Evolutionary conservation across 1,284 basidiomycete genomes (phyloP).

Genomic region (Boletus smithii): DNA sequence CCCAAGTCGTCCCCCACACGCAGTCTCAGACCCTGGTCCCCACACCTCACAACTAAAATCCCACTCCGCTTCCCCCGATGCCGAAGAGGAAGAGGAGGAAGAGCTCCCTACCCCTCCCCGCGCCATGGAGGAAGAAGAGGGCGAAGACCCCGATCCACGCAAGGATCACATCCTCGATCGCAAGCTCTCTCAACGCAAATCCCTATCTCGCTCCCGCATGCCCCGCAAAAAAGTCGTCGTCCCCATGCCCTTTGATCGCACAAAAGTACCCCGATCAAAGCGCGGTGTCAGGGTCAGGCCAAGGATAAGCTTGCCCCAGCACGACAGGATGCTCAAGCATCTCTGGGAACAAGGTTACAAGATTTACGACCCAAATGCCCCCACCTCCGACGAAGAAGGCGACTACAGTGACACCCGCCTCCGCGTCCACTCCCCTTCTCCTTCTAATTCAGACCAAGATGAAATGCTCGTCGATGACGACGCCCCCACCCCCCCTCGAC

Average conservation of each 20-base stretch:
- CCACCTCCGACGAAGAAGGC: conserved; percentile 25
- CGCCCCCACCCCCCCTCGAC: conserved; percentile 11
- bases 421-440: neutral
- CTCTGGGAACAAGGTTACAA: conserved; percentile 22
- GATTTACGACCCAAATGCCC: conserved; percentile 21
- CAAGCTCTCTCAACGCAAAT: conserved; percentile 10
- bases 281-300: conserved; percentile 5
- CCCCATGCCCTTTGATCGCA: conserved; percentile 20
- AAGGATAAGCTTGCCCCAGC: rapidly evolving
- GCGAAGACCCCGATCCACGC: conserved; percentile 43
- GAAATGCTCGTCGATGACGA: conserved; percentile 32
- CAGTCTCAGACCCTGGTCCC: too few species aligned
- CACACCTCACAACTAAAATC: conserved; percentile 14
- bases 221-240: conserved; percentile 17
- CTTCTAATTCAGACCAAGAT: conserved; percentile 28
- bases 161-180: conserved; percentile 34
- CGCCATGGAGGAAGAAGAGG: conserved; percentile 64
- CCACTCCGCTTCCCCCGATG: conserved; percentile 32
- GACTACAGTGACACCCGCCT: neutral
- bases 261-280: conserved; percentile 22
- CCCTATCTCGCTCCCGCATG: neutral
- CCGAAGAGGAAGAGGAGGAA: conserved; percentile 44
- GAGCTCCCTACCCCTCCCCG: conserved; percentile 52
- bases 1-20: too few species aligned
- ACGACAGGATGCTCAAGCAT: conserved; percentile 5